A percentile compares a stretch with the other conserved stretches of the same genome.
Evolutionary conservation across 768 basidiomycete genomes (phyloP).

Genomic region (Gymnopilus junonius): DNA sequence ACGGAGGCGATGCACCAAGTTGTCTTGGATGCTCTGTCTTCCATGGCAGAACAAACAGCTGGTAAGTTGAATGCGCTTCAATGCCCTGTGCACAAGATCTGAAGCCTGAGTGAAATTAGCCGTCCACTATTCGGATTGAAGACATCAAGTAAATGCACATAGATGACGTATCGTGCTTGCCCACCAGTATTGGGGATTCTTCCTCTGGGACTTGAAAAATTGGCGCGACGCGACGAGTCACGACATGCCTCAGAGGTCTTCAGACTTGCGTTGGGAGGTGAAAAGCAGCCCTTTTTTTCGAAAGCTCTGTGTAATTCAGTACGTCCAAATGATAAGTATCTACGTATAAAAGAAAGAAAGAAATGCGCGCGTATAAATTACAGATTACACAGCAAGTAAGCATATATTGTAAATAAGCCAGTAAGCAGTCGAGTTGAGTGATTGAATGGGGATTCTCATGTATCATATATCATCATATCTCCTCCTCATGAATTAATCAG

Average conservation of each 20-base stretch:
- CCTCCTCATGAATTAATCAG: too few relatives aligned
- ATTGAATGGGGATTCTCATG: background rate
- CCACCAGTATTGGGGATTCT: too few relatives aligned
- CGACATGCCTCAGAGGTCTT: slow-evolving; percentile 43
- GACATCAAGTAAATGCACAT: too few relatives aligned
- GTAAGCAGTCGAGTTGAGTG: background rate
- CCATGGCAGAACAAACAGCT: background rate
- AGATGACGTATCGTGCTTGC: too few relatives aligned
- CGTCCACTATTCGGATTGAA: too few relatives aligned
- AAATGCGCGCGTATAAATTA: background rate
- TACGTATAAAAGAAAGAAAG: background rate
- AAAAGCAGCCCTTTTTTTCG: too few relatives aligned
- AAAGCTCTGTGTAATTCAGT: slow-evolving; percentile 23
- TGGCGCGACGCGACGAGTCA: slow-evolving; percentile 48
- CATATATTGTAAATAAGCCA: background rate
- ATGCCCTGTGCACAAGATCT: too few relatives aligned
- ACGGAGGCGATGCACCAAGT: slow-evolving; percentile 3
- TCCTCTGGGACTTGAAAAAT: slow-evolving; percentile 53
- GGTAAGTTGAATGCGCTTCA: background rate
- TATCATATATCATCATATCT: background rate
- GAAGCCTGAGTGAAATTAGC: too few relatives aligned
- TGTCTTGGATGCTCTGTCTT: background rate
- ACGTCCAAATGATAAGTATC: too few relatives aligned
- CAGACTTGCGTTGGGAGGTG: slow-evolving; percentile 27
- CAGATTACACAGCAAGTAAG: background rate